These are phyloP conservation scores for Linderniella brevidens DNA, from an alignment of 257 asterid genomes.

Conservation along the genomic window DNA sequence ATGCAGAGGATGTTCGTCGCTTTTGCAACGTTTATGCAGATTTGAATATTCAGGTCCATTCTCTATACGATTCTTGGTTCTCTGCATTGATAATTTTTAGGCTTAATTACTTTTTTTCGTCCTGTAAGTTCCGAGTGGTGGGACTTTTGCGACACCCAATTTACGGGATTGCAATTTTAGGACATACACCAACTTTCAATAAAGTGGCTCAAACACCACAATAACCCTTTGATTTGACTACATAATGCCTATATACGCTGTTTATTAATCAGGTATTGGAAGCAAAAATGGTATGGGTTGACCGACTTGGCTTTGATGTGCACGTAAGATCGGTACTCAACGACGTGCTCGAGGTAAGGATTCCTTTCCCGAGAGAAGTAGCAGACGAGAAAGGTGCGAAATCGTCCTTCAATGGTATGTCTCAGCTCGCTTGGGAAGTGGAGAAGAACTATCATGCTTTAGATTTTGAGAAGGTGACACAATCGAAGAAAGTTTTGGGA, in stretches of 20 bases:
- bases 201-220: no score
- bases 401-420: constrained; percentile 91
- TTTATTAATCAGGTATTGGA: constrained; percentile 43
- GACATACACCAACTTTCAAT: no score
- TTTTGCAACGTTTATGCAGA: constrained; percentile 74
- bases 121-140: no score
- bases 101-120: no score
- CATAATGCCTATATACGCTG: constrained; percentile 4
- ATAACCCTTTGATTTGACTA: background rate
- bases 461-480: constrained; percentile 52
- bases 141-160: no score
- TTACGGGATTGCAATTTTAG: no score
- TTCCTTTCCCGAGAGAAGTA: constrained; percentile 90
- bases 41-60: constrained; percentile 64
- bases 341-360: constrained; percentile 60
- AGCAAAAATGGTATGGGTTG: constrained; percentile 88
- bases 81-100: no score
- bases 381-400: constrained; percentile 84
- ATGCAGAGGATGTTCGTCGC: constrained; percentile 55
- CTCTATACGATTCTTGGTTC: background rate
- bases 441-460: constrained; percentile 52
- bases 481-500: constrained; percentile 35
- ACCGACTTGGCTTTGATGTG: constrained; percentile 76
- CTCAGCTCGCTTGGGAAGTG: constrained; percentile 94
- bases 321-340: constrained; percentile 38